Conservation (phyloP, 139 green algal genomes). For the Chlorokybus atmophyticus region DNA sequence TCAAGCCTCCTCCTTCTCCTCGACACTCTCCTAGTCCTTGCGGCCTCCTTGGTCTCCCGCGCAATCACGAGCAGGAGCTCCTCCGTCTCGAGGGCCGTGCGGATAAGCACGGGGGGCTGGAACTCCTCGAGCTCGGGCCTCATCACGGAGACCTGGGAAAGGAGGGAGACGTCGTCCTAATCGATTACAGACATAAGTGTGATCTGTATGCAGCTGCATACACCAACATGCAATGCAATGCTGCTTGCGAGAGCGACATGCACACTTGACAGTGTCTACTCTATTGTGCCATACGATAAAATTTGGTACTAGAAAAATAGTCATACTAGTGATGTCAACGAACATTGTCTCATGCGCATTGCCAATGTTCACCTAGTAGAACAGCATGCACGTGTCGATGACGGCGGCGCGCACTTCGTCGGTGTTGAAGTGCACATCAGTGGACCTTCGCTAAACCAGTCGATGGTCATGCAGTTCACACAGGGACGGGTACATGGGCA, state of each 20-base stretch:
- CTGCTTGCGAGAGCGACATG: too few relatives aligned
- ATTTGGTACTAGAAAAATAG: too few relatives aligned
- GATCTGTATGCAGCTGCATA: too few relatives aligned
- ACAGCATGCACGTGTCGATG: constrained; percentile 49
- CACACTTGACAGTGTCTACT: too few relatives aligned
- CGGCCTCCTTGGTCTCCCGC: constrained; percentile 36
- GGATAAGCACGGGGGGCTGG: constrained; percentile 60
- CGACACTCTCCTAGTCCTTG: constrained; percentile 37
- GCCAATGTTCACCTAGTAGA: constrained; percentile 42
- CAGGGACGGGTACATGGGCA: constrained; percentile 25
- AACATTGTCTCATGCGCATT: too few relatives aligned
- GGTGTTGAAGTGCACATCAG: constrained; percentile 24
- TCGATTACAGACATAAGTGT: too few relatives aligned
- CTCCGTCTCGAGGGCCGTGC: constrained; percentile 48
- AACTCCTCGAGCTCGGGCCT: constrained; percentile 61
- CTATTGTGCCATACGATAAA: too few relatives aligned
- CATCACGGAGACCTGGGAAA: constrained; percentile 39
- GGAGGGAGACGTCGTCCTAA: too few relatives aligned
- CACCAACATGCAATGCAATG: too few relatives aligned
- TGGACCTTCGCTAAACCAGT: constrained; percentile 34
- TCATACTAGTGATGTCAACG: too few relatives aligned
- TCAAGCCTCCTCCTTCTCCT: constrained; percentile 54
- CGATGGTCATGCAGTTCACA: constrained; percentile 36
- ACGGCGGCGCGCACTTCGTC: constrained; percentile 26
- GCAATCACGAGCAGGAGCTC: constrained; percentile 49